phyloP scores from a whole-genome alignment of 176 grass and related monocot genomes.

The Chrysopogon serrulatus region DNA sequence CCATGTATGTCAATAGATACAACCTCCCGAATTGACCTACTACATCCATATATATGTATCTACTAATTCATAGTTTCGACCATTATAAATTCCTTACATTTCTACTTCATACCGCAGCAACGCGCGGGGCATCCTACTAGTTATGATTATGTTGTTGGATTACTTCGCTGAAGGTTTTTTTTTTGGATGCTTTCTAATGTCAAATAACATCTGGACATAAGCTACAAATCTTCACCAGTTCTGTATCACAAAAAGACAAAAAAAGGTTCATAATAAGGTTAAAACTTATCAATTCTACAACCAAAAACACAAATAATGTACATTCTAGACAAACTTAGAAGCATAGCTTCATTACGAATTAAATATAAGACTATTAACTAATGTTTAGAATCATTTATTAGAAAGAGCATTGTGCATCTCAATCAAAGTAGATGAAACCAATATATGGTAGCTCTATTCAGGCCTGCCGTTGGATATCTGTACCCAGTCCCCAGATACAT shows the following conservation, averaged over 20 bases:
- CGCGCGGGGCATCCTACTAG: too few species aligned
- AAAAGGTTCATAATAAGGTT: not conserved
- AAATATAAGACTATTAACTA: not conserved
- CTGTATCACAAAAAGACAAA: not conserved
- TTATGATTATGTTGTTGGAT: not conserved
- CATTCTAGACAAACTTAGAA: not conserved
- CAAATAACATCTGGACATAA: not conserved
- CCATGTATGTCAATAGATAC: too few species aligned
- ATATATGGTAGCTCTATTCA: not conserved
- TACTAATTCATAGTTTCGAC: too few species aligned
- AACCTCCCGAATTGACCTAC: too few species aligned
- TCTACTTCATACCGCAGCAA: too few species aligned
- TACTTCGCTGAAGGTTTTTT: not conserved
- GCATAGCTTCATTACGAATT: not conserved
- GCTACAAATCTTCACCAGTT: not conserved
- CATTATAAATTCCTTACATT: too few species aligned
- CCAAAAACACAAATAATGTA: not conserved
- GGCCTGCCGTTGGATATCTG: not conserved
- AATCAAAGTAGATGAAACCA: not conserved
- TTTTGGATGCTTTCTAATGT: not conserved
- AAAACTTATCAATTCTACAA: slow-evolving; percentile 8
- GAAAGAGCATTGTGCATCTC: not conserved
- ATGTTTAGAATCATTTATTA: slow-evolving; percentile 4
- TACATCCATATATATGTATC: too few species aligned
- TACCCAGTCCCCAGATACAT: not conserved